Evolutionary conservation across 345 rosid genomes (phyloP), one percentile per base, ranked within the genome.

Genomic region (Mercurialis annua): DNA sequence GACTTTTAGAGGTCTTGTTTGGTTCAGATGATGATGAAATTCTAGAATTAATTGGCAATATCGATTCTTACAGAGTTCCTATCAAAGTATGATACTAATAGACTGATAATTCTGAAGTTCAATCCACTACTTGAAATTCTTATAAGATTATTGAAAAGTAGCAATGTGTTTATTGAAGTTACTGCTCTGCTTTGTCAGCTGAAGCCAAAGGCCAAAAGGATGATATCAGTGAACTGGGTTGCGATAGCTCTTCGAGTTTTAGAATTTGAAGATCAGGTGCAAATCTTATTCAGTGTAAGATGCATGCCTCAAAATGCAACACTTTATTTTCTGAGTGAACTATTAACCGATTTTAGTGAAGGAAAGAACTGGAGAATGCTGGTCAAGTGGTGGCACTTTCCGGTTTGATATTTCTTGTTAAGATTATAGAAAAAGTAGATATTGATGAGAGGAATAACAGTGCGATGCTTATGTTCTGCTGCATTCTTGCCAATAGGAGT

Each of bases 131-230:
- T 87, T 16, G 77, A 85, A 30, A 75, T 78, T 62, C 85, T 87
- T 71, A 17, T 81, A 42, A 83, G 76, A 62, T 86, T 87, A n/a
- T 48, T 87, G 23, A 81, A 62, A 69, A 81, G 80, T 29, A 82
- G 78, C 30, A 77, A 84, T 40, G 60, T 87, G n/a, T 87, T 87
- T 77, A 72, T 85, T 9, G 85, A 87, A 62, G 84, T 85, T 23
- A 76, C 86, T n/a, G 76, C 82, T 70, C 72, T 87, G 67, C 85
- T 87, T 54, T 82, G 83, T 71, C 79, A 71, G 29, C 51, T 82
- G 75, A 85, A 76, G 73, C 90, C 90, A 6, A 72, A 68, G 79
- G 86, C 92, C 18, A 87, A 85, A 34, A 86, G 83, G 72, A 83
- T 85, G 90, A 79, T 82, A 67, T 83, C 90, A 0, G 48, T 69